phyloP scores from a whole-genome alignment of 768 basidiomycete genomes.

The Phaffia tasmanica region DNA sequence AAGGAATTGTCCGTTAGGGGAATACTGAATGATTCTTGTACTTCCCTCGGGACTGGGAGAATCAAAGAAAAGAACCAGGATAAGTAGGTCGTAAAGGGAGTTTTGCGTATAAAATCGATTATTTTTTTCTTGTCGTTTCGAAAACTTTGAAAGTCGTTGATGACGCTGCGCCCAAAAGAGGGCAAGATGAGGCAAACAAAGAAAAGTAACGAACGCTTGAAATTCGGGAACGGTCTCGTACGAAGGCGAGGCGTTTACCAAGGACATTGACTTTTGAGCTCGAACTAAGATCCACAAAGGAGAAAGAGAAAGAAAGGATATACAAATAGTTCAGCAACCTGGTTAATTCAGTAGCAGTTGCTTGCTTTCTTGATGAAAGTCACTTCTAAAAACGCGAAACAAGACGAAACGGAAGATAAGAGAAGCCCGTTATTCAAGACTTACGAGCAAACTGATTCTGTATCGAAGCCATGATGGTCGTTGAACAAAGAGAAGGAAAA shows the following conservation, averaged over 20 bases:
- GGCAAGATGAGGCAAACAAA: not conserved
- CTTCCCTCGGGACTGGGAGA: constrained; percentile 18
- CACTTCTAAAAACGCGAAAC: not conserved
- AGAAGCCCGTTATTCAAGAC: not conserved
- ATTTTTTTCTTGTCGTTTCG: too few relatives aligned
- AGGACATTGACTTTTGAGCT: constrained; percentile 83
- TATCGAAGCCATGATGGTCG: constrained; percentile 8
- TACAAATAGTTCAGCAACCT: not conserved
- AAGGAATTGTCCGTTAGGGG: constrained; percentile 30
- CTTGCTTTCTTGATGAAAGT: not conserved
- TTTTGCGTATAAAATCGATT: too few relatives aligned
- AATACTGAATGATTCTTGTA: constrained; percentile 26
- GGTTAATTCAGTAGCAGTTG: not conserved
- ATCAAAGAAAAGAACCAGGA: not conserved
- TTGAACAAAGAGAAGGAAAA: not conserved
- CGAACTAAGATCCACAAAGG: constrained; percentile 49
- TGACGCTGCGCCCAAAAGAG: not conserved
- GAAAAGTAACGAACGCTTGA: constrained; percentile 33
- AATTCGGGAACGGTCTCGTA: constrained; percentile 56
- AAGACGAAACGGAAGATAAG: not conserved
- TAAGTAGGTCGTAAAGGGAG: not conserved
- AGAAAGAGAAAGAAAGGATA: not conserved
- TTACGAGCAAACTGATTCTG: constrained; percentile 16
- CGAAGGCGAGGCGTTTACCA: constrained; percentile 68
- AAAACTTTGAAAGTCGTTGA: not conserved